Percentiles rank a stretch among this genome's conserved stretches.
Evolutionary conservation across 352 stramenopile species (phyloP).

Genomic region (Globisporangium sylvaticum): DNA sequence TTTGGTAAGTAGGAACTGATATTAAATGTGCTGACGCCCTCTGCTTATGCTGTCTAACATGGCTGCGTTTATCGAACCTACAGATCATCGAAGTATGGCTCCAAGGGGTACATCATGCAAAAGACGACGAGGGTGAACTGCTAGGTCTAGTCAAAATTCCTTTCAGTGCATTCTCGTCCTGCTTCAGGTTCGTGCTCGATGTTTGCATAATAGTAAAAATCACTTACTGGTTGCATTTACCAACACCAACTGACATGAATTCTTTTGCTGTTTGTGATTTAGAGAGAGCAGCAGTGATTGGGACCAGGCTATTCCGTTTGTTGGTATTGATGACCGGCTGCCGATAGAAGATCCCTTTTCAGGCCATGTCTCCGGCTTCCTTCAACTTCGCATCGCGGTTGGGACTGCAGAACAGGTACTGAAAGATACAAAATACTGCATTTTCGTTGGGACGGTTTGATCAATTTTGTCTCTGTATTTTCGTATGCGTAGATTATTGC

Average conservation of each 20-base stretch:
- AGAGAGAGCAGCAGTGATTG: constrained; percentile 4
- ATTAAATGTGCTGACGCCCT: not conserved
- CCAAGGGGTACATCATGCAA: constrained; percentile 9
- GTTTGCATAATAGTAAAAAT: not conserved
- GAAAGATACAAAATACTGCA: not conserved
- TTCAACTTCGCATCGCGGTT: constrained; percentile 33
- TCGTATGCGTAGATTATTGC: constrained; percentile 22
- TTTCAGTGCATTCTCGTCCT: constrained; percentile 17
- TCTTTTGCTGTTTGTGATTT: not conserved
- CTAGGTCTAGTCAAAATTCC: constrained; percentile 36
- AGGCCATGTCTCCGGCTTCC: constrained; percentile 23
- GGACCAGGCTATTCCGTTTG: constrained; percentile 20
- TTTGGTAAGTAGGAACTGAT: constrained; percentile 25
- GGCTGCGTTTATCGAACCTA: not conserved
- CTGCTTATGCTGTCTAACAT: not conserved
- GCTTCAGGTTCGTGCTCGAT: constrained; percentile 21
- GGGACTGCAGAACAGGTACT: constrained; percentile 56
- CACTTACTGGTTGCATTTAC: not conserved
- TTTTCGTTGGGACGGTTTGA: not conserved
- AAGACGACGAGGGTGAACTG: constrained; percentile 17
- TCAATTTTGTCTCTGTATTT: not conserved
- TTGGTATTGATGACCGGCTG: constrained; percentile 29
- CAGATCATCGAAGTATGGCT: constrained; percentile 47
- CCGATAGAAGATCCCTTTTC: constrained; percentile 45
- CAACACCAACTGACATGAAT: not conserved